Conservation (phyloP, 257 asterid species). For the Lithospermum erythrorhizon region DNA sequence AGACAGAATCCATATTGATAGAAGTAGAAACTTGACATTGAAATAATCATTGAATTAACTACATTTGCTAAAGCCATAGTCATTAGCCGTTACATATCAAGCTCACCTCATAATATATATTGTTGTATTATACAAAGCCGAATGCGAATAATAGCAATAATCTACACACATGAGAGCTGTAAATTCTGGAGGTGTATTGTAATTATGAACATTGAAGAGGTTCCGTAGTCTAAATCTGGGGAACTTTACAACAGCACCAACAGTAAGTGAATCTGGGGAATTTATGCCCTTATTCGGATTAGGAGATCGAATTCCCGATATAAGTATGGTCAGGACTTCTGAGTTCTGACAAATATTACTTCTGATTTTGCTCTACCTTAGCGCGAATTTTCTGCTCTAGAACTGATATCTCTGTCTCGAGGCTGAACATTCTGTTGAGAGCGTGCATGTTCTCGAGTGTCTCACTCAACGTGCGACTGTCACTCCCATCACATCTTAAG, state of each 20-base stretch:
- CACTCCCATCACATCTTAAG: slow-evolving; percentile 91
- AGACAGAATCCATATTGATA: background rate
- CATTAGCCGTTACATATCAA: background rate
- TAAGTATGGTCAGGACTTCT: slow-evolving; percentile 9
- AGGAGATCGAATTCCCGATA: background rate
- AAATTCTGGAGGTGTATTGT: background rate
- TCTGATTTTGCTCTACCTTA: slow-evolving; percentile 75
- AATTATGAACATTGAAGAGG: background rate
- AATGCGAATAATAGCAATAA: background rate
- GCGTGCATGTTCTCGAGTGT: slow-evolving; percentile 98
- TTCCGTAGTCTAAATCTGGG: background rate
- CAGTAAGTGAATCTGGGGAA: slow-evolving; percentile 18
- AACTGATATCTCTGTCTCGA: slow-evolving; percentile 74
- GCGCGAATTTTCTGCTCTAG: slow-evolving; percentile 86
- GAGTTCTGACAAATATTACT: slow-evolving; percentile 18
- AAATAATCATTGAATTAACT: too few species aligned
- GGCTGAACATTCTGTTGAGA: slow-evolving; percentile 76
- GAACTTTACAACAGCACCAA: slow-evolving; percentile 21
- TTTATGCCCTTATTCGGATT: slow-evolving; percentile 33
- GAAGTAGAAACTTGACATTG: background rate
- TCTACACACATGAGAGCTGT: background rate
- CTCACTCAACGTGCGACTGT: slow-evolving; percentile 76
- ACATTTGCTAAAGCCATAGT: background rate
- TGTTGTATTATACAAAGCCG: background rate
- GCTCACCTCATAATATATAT: background rate